Conservation (phyloP, 1,284 basidiomycete species). For the Trichosporon inkin region DNA sequence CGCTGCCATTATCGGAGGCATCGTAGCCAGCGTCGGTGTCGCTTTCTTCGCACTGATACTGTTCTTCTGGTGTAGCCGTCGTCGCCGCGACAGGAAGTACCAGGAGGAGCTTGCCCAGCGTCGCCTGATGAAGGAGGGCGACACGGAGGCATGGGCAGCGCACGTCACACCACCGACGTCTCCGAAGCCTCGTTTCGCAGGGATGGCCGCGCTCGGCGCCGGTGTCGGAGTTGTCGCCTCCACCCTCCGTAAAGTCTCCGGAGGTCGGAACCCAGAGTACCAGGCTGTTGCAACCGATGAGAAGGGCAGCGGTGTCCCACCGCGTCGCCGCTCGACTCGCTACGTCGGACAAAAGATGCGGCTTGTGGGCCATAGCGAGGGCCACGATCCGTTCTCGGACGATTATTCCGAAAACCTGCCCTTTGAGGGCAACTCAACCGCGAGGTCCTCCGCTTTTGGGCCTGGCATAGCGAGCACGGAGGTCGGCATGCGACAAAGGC, state of each 20-base stretch:
- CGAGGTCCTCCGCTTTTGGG: not conserved
- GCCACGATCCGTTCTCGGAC: slow-evolving; percentile 7
- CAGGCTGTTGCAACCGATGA: not conserved
- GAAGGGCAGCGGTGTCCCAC: not conserved
- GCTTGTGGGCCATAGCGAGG: slow-evolving; percentile 6
- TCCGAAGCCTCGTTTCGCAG: not conserved
- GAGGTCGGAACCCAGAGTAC: not conserved
- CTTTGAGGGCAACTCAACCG: not conserved
- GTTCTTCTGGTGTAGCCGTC: slow-evolving; percentile 4
- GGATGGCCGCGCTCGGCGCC: not conserved
- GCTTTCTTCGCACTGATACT: not conserved
- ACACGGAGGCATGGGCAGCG: not conserved
- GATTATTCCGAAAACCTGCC: not conserved
- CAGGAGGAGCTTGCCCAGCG: not conserved
- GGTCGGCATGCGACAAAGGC: not conserved
- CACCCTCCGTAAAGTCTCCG: not conserved
- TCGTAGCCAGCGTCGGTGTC: not conserved
- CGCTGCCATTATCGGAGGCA: not conserved
- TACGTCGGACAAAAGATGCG: slow-evolving; percentile 5
- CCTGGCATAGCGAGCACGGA: not conserved
- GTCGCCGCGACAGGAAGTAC: not conserved
- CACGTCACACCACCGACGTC: not conserved
- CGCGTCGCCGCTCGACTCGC: not conserved
- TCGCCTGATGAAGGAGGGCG: not conserved
- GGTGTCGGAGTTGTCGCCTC: not conserved